Conservation (phyloP, 805 yeast genomes). For the Huiozyma sinensis region DNA sequence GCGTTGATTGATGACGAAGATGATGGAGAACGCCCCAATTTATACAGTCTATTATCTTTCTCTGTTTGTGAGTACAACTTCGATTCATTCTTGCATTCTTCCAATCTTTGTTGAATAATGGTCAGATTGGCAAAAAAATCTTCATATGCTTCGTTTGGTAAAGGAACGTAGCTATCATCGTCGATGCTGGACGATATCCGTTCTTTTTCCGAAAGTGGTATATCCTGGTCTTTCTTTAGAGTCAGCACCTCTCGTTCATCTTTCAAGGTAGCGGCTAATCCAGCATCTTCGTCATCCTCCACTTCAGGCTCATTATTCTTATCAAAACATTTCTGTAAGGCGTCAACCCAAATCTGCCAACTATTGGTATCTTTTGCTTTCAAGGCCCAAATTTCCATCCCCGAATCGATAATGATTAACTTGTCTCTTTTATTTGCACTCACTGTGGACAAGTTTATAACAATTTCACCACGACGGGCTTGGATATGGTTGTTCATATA, state of each 20-base stretch:
- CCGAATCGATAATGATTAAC: constrained; percentile 80
- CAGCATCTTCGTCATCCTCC: background rate
- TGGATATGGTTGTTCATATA: constrained; percentile 61
- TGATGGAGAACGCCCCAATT: constrained; percentile 7
- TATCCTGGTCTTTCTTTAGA: background rate
- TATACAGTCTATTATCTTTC: background rate
- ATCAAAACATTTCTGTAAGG: constrained; percentile 42
- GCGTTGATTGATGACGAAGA: constrained; percentile 7
- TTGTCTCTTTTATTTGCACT: constrained; percentile 60
- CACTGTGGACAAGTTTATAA: constrained; percentile 69
- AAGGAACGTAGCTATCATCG: constrained; percentile 6
- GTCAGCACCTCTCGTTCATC: background rate
- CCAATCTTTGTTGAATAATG: constrained; percentile 20
- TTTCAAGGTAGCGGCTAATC: background rate
- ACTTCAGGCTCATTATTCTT: constrained; percentile 3
- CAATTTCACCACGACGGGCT: constrained; percentile 80
- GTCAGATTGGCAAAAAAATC: constrained; percentile 13
- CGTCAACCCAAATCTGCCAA: constrained; percentile 75
- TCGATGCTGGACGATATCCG: background rate
- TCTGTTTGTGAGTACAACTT: constrained; percentile 8
- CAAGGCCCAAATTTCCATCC: constrained; percentile 87
- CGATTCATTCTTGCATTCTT: constrained; percentile 22
- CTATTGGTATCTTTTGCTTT: constrained; percentile 56
- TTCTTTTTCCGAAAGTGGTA: background rate
- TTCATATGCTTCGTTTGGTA: constrained; percentile 14